Conservation (phyloP, 2,329 filamentous ascomycete species). For the Rhynchosporium agropyri region DNA sequence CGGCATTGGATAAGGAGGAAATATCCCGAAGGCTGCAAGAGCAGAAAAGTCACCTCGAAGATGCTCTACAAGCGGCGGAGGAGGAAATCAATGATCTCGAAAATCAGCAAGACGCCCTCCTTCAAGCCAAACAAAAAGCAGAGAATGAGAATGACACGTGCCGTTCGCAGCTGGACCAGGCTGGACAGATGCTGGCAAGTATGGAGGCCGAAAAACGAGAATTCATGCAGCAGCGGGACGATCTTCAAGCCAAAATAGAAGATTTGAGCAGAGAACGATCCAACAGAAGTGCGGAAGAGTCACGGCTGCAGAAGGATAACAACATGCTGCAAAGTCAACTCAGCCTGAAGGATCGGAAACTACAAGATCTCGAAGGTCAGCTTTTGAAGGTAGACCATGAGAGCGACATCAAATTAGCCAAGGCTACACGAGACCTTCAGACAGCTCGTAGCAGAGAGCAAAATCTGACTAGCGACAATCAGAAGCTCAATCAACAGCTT, state of each 20-base stretch:
- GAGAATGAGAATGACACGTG: slow-evolving; percentile 82
- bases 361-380: slow-evolving; percentile 83
- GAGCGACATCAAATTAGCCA: slow-evolving; percentile 79
- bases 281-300: slow-evolving; percentile 75
- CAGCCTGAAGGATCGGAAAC: slow-evolving; percentile 83
- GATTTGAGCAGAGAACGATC: slow-evolving; percentile 72
- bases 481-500: slow-evolving; percentile 80
- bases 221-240: slow-evolving; percentile 65
- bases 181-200: slow-evolving; percentile 80
- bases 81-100: slow-evolving; percentile 94
- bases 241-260: slow-evolving; percentile 71
- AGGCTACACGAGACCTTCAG: slow-evolving; percentile 78
- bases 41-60: slow-evolving; percentile 87
- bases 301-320: slow-evolving; percentile 77
- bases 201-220: slow-evolving; percentile 85
- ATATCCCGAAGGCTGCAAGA: slow-evolving; percentile 96
- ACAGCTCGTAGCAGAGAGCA: slow-evolving; percentile 72
- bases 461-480: slow-evolving; percentile 78
- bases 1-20: slow-evolving; percentile 96
- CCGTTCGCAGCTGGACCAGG: slow-evolving; percentile 85
- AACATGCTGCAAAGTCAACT: slow-evolving; percentile 92
- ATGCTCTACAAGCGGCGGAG: slow-evolving; percentile 88
- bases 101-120: slow-evolving; percentile 86
- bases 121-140: slow-evolving; percentile 85
- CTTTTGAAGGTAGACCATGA: slow-evolving; percentile 86